Evolutionary conservation across 2,329 filamentous ascomycete genomes (phyloP), one percentile per base, ranked within the genome.

Genomic region (Sclerotinia trifoliorum): DNA sequence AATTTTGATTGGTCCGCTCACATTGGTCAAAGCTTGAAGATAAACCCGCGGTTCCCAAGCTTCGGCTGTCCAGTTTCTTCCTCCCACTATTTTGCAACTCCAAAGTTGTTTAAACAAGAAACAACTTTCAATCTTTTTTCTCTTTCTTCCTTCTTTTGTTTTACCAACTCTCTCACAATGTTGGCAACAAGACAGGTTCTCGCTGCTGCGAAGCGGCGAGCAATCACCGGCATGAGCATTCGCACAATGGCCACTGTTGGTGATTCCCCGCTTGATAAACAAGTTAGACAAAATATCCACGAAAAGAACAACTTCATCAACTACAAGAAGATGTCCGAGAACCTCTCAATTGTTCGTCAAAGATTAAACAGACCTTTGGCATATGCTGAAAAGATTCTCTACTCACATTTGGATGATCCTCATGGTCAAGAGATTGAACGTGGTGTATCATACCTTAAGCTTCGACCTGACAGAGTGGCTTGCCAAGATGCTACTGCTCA

Each of bases 321-420:
- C 87, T 99, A 99, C 81, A 93, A 92, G 88, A 97, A 97, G 88
- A 97, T 98, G 93, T 93, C 91, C 77, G 94, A 98, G 85, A 98
- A 97, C 87, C 88, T 99, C 70, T 85, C 88, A 77, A 88, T 99
- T 80, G 95, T 99, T 75, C 92, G 95, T 78, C 81, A 84, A 77
- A 90, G 95, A 78, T 87, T 99, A 74, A 96, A 97, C 84, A 90
- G 92, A 76, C 95, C 95, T 75, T 88, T 99, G 77, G 95, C 93
- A 76, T 97, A 90, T 80, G 92, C 93, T 80, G 95, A 99, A 88
- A 99, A 99, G 89, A 94, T 99, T 78, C 87, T 98, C 76, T 99
- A 99, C 87, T 98, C 94, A 71, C 95, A 99, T 83, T 85, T 99
- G 80, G 95, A 98, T 83, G 93, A 99, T 81, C 95, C 95, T 67